Conservation (phyloP, 1,139 yeast species). For the Pneumocystis sp. region DNA sequence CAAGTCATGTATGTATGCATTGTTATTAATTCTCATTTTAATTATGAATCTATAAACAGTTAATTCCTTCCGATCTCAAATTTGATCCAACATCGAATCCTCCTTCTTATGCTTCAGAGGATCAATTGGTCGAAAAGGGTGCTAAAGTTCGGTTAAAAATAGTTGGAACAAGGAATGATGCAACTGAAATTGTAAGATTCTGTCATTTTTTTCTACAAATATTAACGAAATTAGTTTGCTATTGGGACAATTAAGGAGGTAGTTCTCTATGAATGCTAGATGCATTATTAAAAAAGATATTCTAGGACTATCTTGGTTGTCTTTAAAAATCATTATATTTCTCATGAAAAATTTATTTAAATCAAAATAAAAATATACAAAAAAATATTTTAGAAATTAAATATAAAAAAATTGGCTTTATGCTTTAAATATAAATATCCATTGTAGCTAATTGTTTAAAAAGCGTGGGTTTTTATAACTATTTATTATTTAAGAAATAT, state of each 20-base stretch:
- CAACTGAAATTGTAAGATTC: conserved; percentile 59
- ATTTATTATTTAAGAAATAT: not conserved
- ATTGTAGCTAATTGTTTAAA: not conserved
- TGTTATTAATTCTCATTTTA: not conserved
- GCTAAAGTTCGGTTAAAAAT: conserved; percentile 85
- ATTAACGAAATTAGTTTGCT: conserved; percentile 8
- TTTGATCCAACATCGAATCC: conserved; percentile 95
- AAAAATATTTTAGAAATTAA: not conserved
- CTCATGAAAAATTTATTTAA: not conserved
- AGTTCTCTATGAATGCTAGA: conserved; percentile 39
- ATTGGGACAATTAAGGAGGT: conserved; percentile 92
- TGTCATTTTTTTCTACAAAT: not conserved
- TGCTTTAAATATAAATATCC: not conserved
- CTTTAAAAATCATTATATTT: not conserved
- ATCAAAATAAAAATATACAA: not conserved
- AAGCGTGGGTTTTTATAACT: not conserved
- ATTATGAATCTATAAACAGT: conserved; percentile 17
- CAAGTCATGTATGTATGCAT: conserved; percentile 44
- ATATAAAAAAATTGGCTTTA: not conserved
- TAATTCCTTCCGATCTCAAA: conserved; percentile 86
- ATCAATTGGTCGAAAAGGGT: conserved; percentile 87
- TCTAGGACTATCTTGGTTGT: not conserved
- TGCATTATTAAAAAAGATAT: not conserved
- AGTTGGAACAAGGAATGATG: conserved; percentile 96
- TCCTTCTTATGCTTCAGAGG: conserved; percentile 94